These are phyloP conservation scores for Tolypocladium amazonense DNA, from an alignment of 2,329 filamentous ascomycete species.

Conservation along the genomic window DNA sequence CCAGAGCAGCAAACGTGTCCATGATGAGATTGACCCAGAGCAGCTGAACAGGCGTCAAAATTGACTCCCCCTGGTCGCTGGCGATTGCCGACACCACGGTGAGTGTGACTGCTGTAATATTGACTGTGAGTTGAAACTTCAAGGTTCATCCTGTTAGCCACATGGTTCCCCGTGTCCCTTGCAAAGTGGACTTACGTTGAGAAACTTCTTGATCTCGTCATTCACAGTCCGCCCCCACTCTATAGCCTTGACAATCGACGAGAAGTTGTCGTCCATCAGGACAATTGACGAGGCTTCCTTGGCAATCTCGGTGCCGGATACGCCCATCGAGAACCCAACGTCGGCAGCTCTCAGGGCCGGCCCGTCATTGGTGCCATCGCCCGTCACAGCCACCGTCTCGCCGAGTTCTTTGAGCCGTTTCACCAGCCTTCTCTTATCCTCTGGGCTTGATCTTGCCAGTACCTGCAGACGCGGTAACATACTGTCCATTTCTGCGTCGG, in stretches of 20 bases:
- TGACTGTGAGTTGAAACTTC: slow-evolving; percentile 58
- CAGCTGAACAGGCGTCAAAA: slow-evolving; percentile 56
- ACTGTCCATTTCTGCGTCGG: slow-evolving; percentile 38
- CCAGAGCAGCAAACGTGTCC: slow-evolving; percentile 57
- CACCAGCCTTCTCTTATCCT: slow-evolving; percentile 49
- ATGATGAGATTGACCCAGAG: slow-evolving; percentile 63
- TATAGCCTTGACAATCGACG: slow-evolving; percentile 55
- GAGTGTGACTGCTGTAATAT: slow-evolving; percentile 56
- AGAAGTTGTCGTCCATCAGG: slow-evolving; percentile 56
- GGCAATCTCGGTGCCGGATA: slow-evolving; percentile 55
- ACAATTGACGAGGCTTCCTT: slow-evolving; percentile 62
- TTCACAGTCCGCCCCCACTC: slow-evolving; percentile 62
- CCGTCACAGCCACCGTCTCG: slow-evolving; percentile 52
- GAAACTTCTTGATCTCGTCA: slow-evolving; percentile 57
- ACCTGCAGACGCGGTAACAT: slow-evolving; percentile 39
- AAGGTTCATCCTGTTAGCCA: neutral
- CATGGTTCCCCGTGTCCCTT: no score
- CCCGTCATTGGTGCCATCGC: slow-evolving; percentile 58
- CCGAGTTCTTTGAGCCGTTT: slow-evolving; percentile 41
- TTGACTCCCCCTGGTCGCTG: slow-evolving; percentile 41
- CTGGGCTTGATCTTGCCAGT: slow-evolving; percentile 47
- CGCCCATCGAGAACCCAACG: slow-evolving; percentile 59
- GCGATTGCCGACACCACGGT: slow-evolving; percentile 54
- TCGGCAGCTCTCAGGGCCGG: slow-evolving; percentile 56
- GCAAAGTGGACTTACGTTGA: slow-evolving; percentile 33